These are phyloP conservation scores for Podila epigama DNA, from an alignment of 192 early-diverging fungal genomes.

Conservation along the genomic window DNA sequence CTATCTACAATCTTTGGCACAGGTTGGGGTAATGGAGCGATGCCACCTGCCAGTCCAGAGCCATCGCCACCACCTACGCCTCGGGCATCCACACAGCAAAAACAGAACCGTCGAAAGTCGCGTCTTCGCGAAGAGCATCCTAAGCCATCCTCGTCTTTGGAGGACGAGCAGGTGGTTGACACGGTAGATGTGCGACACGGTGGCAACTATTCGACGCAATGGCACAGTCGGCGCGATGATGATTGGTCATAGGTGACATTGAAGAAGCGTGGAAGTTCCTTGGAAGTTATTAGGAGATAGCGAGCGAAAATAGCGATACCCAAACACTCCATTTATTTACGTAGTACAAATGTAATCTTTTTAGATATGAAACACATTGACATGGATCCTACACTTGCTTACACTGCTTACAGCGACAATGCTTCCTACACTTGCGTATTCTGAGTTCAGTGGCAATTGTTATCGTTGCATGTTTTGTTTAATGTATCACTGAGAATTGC, in stretches of 20 bases:
- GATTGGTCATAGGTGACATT: constrained; percentile 24
- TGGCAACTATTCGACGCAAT: constrained; percentile 23
- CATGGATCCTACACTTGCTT: too few relatives aligned
- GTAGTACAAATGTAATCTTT: too few relatives aligned
- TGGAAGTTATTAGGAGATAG: not conserved
- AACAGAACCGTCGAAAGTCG: constrained; percentile 4
- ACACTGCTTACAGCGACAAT: too few relatives aligned
- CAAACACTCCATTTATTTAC: too few relatives aligned
- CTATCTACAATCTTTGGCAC: constrained; percentile 28
- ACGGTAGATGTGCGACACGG: constrained; percentile 20
- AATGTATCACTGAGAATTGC: too few relatives aligned
- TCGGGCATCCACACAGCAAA: not conserved
- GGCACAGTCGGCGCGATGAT: constrained; percentile 33
- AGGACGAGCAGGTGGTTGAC: not conserved
- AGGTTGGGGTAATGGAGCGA: constrained; percentile 33
- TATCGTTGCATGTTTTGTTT: too few relatives aligned
- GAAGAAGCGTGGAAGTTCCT: not conserved
- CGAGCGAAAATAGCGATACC: too few relatives aligned
- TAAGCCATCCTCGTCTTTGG: constrained; percentile 1
- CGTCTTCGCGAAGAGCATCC: constrained; percentile 8
- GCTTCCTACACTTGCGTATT: too few relatives aligned
- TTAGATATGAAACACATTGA: too few relatives aligned
- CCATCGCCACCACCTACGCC: constrained; percentile 1
- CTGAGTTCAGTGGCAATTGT: too few relatives aligned
- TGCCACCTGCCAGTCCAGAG: constrained; percentile 20